These are phyloP conservation scores for Yarrowia phangngaensis DNA, from an alignment of 805 yeast species.

Conservation along the genomic window DNA sequence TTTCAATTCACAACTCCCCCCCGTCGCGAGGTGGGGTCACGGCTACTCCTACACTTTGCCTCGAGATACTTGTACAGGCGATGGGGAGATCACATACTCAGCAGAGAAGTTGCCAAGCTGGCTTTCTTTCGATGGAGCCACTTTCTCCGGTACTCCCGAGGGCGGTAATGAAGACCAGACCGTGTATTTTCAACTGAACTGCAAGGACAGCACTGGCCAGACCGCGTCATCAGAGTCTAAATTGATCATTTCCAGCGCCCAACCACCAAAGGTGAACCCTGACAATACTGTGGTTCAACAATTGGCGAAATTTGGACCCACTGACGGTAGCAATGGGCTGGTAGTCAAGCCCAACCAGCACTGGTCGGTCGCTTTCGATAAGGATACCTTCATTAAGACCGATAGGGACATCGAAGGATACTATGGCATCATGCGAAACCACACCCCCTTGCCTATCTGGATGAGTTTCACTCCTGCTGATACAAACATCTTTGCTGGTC, in stretches of 20 bases:
- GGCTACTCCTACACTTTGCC: conserved; percentile 64
- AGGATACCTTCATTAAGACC: conserved; percentile 53
- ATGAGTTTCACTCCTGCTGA: conserved; percentile 56
- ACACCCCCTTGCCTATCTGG: conserved; percentile 93
- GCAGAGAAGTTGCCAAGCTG: conserved; percentile 66
- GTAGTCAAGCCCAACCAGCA: conserved; percentile 66
- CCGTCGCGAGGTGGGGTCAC: conserved; percentile 71
- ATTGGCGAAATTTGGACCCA: conserved; percentile 61
- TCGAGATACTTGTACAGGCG: conserved; percentile 59
- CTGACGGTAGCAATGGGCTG: conserved; percentile 72
- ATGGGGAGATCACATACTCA: conserved; percentile 44
- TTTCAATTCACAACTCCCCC: conserved; percentile 78
- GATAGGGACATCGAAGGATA: conserved; percentile 55
- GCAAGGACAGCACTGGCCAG: conserved; percentile 56
- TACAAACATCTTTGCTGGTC: conserved; percentile 67
- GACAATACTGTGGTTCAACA: conserved; percentile 48
- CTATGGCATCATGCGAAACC: conserved; percentile 75
- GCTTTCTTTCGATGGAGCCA: conserved; percentile 63
- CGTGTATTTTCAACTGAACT: conserved; percentile 54
- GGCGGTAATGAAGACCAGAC: conserved; percentile 41
- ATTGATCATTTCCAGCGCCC: conserved; percentile 55
- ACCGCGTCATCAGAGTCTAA: conserved; percentile 47
- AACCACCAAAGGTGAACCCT: conserved; percentile 51
- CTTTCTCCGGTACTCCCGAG: conserved; percentile 64
- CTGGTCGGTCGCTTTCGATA: conserved; percentile 63